A percentile compares a stretch with the other conserved stretches of the same genome.
Evolutionary conservation across 2,329 filamentous ascomycete species (phyloP).

Genomic region (Leptoxyphium fumago): DNA sequence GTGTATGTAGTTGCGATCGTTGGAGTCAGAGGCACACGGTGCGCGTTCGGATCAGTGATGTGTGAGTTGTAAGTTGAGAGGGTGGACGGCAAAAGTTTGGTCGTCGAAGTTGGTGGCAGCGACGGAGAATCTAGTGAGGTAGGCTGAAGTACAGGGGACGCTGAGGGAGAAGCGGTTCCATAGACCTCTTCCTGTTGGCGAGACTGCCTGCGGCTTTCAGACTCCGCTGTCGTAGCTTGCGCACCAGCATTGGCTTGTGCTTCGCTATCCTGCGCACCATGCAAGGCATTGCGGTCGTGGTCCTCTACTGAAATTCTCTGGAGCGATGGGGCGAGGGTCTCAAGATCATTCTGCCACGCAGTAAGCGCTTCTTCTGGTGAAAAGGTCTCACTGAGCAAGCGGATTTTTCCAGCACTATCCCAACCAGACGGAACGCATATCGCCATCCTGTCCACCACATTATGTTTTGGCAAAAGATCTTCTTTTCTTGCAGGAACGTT

Average conservation of each 20-base stretch:
- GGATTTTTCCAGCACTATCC: conserved; percentile 97
- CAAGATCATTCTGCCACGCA: conserved; percentile 45
- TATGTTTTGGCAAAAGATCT: conserved; percentile 53
- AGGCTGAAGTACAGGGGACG: conserved; percentile 6
- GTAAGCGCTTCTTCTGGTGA: conserved; percentile 76
- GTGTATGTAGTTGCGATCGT: conserved; percentile 20
- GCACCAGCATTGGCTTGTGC: conserved; percentile 1
- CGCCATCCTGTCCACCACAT: conserved; percentile 51
- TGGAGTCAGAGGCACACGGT: conserved; percentile 13
- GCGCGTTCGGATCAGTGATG: conserved; percentile 19
- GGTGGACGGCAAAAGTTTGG: conserved; percentile 8
- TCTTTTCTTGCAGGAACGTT: conserved; percentile 46
- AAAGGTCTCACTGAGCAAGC: conserved; percentile 79
- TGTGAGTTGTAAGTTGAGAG: conserved; percentile 16
- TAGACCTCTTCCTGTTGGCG: conserved; percentile 5
- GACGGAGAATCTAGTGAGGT: background rate
- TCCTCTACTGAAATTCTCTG: conserved; percentile 26
- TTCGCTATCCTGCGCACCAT: conserved; percentile 12
- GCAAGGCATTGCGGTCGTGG: conserved; percentile 27
- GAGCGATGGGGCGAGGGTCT: conserved; percentile 42
- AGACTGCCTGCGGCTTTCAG: conserved; percentile 3
- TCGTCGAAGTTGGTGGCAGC: background rate
- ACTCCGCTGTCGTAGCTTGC: background rate
- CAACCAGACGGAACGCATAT: conserved; percentile 91
- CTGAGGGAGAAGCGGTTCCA: conserved; percentile 6